Conservation (phyloP, 1,284 basidiomycete species). For the Sporisorium exsertum region DNA sequence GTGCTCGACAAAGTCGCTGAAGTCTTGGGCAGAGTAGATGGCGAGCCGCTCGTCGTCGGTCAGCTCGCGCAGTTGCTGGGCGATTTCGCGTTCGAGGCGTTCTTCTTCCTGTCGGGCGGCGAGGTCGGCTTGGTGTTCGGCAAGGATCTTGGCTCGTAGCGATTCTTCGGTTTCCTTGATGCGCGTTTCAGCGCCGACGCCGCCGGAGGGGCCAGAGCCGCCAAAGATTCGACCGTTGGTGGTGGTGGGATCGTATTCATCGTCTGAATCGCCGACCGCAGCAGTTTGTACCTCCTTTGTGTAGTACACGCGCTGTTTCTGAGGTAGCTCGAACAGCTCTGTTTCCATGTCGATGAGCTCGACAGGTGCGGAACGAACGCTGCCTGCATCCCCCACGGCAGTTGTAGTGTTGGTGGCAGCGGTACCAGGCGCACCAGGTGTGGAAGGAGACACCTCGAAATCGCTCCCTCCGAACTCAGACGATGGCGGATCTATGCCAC, state of each 20-base stretch:
- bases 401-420: constrained; percentile 12
- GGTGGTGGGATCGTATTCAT: constrained; percentile 70
- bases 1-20: constrained; percentile 90
- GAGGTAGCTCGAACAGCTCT: constrained; percentile 88
- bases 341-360: constrained; percentile 81
- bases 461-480: constrained; percentile 54
- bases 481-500: constrained; percentile 21
- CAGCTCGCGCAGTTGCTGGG: constrained; percentile 86
- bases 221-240: background rate
- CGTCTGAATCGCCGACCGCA: constrained; percentile 70
- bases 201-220: constrained; percentile 77
- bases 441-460: constrained; percentile 27
- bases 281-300: constrained; percentile 85
- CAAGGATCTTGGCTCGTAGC: constrained; percentile 39
- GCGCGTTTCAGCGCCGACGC: constrained; percentile 30
- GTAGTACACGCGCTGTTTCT: constrained; percentile 86
- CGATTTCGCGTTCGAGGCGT: constrained; percentile 75
- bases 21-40: constrained; percentile 86
- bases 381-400: constrained; percentile 4
- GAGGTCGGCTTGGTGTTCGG: constrained; percentile 62
- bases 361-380: constrained; percentile 69
- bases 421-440: constrained; percentile 14
- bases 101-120: constrained; percentile 73
- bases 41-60: constrained; percentile 83
- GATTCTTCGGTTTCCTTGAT: constrained; percentile 33